Percentiles rank a stretch among this genome's conserved stretches.
Evolutionary conservation across 1,284 basidiomycete genomes (phyloP).

Genomic region (Schizophyllum commune): DNA sequence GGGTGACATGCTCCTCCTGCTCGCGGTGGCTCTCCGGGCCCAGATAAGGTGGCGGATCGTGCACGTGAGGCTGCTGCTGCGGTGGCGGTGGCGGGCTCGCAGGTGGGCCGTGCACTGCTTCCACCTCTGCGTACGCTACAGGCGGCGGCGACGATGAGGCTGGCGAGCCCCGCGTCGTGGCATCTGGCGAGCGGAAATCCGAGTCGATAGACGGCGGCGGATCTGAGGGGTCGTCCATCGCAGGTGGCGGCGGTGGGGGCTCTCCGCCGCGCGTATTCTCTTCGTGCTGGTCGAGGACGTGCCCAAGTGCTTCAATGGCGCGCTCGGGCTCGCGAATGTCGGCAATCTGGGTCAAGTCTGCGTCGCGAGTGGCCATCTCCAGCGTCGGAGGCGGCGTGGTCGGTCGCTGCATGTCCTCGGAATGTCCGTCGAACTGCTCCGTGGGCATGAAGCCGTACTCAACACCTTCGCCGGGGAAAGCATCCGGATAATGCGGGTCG

Average conservation of each 20-base stretch:
- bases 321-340: conserved; percentile 45
- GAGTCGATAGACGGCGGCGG: conserved; percentile 71
- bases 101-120: conserved; percentile 17
- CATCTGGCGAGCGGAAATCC: conserved; percentile 57
- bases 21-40: conserved; percentile 33
- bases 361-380: conserved; percentile 61
- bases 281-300: conserved; percentile 48
- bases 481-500: conserved; percentile 19
- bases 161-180: conserved; percentile 31
- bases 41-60: conserved; percentile 58
- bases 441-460: conserved; percentile 61
- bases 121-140: conserved; percentile 25
- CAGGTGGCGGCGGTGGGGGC: conserved; percentile 65
- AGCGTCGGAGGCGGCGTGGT: conserved; percentile 62
- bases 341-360: conserved; percentile 57
- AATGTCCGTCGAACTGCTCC: conserved; percentile 73
- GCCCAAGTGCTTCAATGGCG: conserved; percentile 48
- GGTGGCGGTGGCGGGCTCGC: conserved; percentile 23
- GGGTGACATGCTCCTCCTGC: conserved; percentile 35
- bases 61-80: conserved; percentile 29
- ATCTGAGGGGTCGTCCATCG: conserved; percentile 80
- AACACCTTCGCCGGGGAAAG: conserved; percentile 60
- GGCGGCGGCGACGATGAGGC: conserved; percentile 23
- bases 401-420: conserved; percentile 50
- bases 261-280: conserved; percentile 28